Conservation (phyloP, 2,329 filamentous ascomycete genomes). For the Fusarium globosum region DNA sequence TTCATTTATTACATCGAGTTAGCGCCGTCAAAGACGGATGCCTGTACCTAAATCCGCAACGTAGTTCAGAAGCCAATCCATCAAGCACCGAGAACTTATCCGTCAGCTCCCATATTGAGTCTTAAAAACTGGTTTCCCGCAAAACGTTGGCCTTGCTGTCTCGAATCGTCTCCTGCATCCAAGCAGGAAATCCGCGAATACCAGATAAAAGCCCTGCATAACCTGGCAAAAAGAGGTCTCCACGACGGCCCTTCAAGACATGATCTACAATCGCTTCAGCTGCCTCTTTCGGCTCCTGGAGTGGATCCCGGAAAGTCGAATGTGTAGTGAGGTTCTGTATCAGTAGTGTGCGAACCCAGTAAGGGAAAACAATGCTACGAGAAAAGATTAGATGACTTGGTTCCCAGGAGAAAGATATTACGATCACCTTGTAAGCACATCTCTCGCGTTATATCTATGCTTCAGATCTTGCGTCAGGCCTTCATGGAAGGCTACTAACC, state of each 20-base stretch:
- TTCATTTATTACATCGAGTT: not conserved
- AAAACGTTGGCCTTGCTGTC: not conserved
- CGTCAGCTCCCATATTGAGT: not conserved
- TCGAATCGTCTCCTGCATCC: not conserved
- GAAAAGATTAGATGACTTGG: not conserved
- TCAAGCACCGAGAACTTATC: not conserved
- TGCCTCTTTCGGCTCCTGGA: not conserved
- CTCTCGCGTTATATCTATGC: not conserved
- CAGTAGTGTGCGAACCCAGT: not conserved
- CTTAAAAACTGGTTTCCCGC: not conserved
- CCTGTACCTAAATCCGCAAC: not conserved
- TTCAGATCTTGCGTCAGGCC: not conserved
- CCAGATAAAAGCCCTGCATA: not conserved
- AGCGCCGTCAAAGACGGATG: not conserved
- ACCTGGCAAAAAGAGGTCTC: not conserved
- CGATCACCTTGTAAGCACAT: not conserved
- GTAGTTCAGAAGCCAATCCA: not conserved
- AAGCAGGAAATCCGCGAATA: not conserved
- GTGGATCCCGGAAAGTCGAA: not conserved
- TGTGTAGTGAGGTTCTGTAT: not conserved
- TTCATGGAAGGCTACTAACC: not conserved
- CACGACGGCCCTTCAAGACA: not conserved
- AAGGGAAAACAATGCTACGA: not conserved
- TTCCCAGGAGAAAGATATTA: rapidly evolving
- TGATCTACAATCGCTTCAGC: not conserved